Percentiles rank a stretch among this genome's conserved stretches.
These are phyloP conservation scores for Candida bentonensis DNA, from an alignment of 805 yeast genomes.

Conservation along the genomic window DNA sequence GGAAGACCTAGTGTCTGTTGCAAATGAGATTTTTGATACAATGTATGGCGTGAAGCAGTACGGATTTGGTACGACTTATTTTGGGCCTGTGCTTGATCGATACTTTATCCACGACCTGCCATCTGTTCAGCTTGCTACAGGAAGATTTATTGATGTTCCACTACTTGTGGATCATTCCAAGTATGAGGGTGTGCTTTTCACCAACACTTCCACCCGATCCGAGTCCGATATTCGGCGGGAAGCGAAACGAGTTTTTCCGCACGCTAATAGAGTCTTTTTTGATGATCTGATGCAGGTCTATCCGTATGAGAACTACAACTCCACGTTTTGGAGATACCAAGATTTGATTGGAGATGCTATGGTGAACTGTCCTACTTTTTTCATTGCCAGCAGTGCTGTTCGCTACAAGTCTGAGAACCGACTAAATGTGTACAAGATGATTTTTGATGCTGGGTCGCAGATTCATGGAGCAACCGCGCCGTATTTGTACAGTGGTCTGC, in stretches of 20 bases:
- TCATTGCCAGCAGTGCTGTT: neutral
- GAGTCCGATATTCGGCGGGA: neutral
- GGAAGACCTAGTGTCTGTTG: neutral
- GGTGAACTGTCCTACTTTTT: neutral
- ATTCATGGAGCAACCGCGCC: neutral
- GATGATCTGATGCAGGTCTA: neutral
- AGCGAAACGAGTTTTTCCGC: neutral
- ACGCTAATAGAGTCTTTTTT: neutral
- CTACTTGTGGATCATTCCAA: neutral
- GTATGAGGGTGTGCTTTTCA: neutral
- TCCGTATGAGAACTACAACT: neutral
- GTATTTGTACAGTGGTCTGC: neutral
- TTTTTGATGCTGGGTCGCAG: constrained; percentile 1
- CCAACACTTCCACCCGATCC: neutral
- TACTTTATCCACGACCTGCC: neutral
- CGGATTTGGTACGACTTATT: neutral
- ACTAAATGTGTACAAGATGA: neutral
- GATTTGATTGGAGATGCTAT: neutral
- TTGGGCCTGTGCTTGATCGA: neutral
- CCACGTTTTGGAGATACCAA: neutral
- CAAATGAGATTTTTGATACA: neutral
- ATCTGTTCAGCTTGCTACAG: neutral
- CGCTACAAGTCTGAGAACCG: neutral
- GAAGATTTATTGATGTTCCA: neutral
- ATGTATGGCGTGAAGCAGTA: neutral